A percentile compares a stretch with the other conserved stretches of the same genome.
Evolutionary conservation across 768 basidiomycete genomes (phyloP).

Genomic region (Trametes meyenii): DNA sequence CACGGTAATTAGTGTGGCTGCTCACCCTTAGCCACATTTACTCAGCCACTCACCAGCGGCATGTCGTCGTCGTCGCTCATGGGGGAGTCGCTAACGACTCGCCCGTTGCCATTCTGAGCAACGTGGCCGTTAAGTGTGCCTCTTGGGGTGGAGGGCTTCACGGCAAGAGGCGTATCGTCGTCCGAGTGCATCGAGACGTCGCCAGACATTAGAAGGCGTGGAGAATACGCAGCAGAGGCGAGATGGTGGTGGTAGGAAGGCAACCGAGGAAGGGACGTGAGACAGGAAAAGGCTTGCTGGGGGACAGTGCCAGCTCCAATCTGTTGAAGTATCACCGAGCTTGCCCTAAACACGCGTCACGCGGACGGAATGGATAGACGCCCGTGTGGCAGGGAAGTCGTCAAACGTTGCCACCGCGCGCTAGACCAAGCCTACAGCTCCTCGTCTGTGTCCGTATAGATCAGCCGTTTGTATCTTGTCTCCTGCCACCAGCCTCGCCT

Average conservation of each 20-base stretch:
- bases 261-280: constrained; percentile 31
- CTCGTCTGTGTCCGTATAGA: constrained; percentile 1
- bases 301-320: constrained; percentile 25
- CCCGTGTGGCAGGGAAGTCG: constrained; percentile 9
- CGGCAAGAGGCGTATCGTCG: constrained; percentile 56
- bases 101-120: constrained; percentile 48
- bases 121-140: constrained; percentile 42
- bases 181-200: constrained; percentile 58
- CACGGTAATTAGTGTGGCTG: constrained; percentile 26
- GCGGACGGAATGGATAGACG: constrained; percentile 11
- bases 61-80: constrained; percentile 75
- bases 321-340: constrained; percentile 45
- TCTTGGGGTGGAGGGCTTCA: constrained; percentile 40
- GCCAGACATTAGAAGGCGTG: constrained; percentile 42
- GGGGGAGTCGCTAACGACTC: constrained; percentile 45
- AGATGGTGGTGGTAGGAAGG: constrained; percentile 29
- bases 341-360: constrained; percentile 57
- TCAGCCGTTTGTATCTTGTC: constrained; percentile 4
- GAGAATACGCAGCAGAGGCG: constrained; percentile 22
- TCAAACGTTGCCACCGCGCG: not conserved
- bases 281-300: constrained; percentile 25
- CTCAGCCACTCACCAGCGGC: constrained; percentile 58
- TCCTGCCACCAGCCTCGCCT: constrained; percentile 3
- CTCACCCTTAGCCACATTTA: not conserved
- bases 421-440: not conserved